phyloP scores from a whole-genome alignment of 441 rosid genomes.

The Arabidopsis lyrata region DNA sequence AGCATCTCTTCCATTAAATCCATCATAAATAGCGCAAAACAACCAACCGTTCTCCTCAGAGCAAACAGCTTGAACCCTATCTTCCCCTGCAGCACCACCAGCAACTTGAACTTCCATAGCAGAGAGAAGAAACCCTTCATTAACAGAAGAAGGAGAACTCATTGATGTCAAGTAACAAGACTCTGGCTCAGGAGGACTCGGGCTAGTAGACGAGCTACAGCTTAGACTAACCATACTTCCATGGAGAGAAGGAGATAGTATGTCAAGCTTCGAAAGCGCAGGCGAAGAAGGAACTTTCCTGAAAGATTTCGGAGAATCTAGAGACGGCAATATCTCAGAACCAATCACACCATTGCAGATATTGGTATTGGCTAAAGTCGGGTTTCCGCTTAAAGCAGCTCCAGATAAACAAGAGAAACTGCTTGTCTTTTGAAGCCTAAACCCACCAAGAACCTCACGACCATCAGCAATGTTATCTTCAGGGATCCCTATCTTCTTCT shows the following conservation, averaged over 20 bases:
- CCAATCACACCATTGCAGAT: conserved; percentile 92
- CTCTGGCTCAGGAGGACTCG: conserved; percentile 66
- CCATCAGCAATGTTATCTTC: conserved; percentile 39
- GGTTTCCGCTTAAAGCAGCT: conserved; percentile 93
- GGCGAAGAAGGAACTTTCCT: conserved; percentile 83
- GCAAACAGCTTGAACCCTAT: conserved; percentile 96
- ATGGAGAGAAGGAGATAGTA: conserved; percentile 82
- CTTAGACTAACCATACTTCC: conserved; percentile 78
- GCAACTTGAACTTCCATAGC: conserved; percentile 87
- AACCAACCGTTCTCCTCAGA: conserved; percentile 96
- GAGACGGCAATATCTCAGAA: conserved; percentile 81
- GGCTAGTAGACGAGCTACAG: conserved; percentile 72
- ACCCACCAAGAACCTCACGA: conserved; percentile 47
- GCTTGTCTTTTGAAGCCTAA: conserved; percentile 60
- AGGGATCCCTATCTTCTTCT: conserved; percentile 43
- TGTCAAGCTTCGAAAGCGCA: conserved; percentile 74
- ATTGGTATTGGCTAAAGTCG: conserved; percentile 90
- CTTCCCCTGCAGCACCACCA: conserved; percentile 99
- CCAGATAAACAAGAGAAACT: conserved; percentile 93
- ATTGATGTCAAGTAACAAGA: conserved; percentile 57
- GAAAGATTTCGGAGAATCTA: conserved; percentile 89
- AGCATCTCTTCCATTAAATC: conserved; percentile 97
- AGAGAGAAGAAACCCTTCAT: conserved; percentile 67
- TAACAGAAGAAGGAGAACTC: conserved; percentile 64
- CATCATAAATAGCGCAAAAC: conserved; percentile 88